Base-by-base conservation (phyloP, 345 rosid species). In the Isatis tinctoria region DNA sequence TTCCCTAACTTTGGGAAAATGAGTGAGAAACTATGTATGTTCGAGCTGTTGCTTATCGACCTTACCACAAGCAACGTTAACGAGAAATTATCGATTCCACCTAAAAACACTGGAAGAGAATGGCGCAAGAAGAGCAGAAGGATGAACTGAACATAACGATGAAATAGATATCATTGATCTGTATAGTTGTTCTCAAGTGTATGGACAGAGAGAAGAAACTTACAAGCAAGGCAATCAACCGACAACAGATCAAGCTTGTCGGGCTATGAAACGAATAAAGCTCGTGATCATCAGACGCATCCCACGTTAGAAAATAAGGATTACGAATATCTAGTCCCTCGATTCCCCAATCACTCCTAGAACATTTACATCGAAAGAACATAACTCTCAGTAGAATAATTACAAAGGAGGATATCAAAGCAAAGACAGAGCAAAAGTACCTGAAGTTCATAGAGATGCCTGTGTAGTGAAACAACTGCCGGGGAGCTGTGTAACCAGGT, bases 51-150 rank as follows among this genome's bases (percentile, higher is more conserved):
- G 10, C 22, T 16, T 35, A 10, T 61, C 24, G 54, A 58, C 43
- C 88, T 83, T 49, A 93, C 98, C 72, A 70, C 80, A 64, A 88
- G 71, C 70, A 88, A 60, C 48, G 91, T 71, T 79, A 81, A 41
- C 0, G 89, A 85, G 83, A 87, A 80, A 54, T 91, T 84, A 66
- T 81, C 85, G 9, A 73, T 77, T 69, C 85, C 92, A 53, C 79
- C 82, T 27, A 84, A 45, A 18, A 91, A 39, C 51, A 89, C 54
- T 2, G 98, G 94, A 60, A 93, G 87, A 60, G 87, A 83, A 63
- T 86, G 88, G 65, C 94, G 89, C 58, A 89, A 72, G 60, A 93
- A 86, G 45, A 93, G 77, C 60, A 93, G 87, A 66, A 85, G 65
- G 70, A 86, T 79, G 64, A 93, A 89, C 98, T 93, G 83, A 79